A percentile compares a stretch with the other conserved stretches of the same genome.
These are phyloP conservation scores for Picochlorum sp. DNA, from an alignment of 139 green algal species.

Conservation along the genomic window DNA sequence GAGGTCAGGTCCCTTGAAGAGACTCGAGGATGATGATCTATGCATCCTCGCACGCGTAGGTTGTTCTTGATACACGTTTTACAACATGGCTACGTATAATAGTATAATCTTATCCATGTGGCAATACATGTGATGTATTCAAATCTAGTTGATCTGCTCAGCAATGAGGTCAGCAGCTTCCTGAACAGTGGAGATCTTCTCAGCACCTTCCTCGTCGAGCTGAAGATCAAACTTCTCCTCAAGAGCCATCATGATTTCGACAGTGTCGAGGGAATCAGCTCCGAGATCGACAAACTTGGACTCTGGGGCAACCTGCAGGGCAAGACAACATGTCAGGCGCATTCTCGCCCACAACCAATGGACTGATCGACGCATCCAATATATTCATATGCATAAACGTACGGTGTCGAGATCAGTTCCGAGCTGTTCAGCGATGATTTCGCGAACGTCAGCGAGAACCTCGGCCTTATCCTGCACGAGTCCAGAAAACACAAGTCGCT, in stretches of 20 bases:
- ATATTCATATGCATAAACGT: neutral
- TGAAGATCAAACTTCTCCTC: conserved; percentile 97
- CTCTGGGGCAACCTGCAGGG: conserved; percentile 62
- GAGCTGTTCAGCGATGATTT: conserved; percentile 91
- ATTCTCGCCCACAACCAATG: too few species aligned
- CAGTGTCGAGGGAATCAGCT: conserved; percentile 95
- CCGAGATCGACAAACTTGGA: conserved; percentile 95
- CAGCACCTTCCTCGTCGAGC: conserved; percentile 91
- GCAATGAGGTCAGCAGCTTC: conserved; percentile 79
- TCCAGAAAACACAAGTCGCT: too few species aligned
- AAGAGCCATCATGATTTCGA: conserved; percentile 99
- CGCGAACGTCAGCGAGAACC: conserved; percentile 75
- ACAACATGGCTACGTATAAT: neutral
- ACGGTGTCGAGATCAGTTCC: conserved; percentile 78
- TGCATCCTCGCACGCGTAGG: conserved; percentile 32
- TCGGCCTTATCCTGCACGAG: conserved; percentile 60
- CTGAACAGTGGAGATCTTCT: conserved; percentile 87
- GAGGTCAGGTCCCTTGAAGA: conserved; percentile 29
- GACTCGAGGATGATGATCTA: conserved; percentile 38
- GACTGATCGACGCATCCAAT: neutral
- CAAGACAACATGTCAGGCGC: too few species aligned
- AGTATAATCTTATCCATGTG: neutral
- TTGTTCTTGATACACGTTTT: neutral
- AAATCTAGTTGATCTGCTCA: conserved; percentile 46
- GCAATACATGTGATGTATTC: conserved; percentile 25